Percentiles rank a stretch among this genome's conserved stretches.
phyloP scores from a whole-genome alignment of 331 rosid genomes.

The Quercus tomentella region DNA sequence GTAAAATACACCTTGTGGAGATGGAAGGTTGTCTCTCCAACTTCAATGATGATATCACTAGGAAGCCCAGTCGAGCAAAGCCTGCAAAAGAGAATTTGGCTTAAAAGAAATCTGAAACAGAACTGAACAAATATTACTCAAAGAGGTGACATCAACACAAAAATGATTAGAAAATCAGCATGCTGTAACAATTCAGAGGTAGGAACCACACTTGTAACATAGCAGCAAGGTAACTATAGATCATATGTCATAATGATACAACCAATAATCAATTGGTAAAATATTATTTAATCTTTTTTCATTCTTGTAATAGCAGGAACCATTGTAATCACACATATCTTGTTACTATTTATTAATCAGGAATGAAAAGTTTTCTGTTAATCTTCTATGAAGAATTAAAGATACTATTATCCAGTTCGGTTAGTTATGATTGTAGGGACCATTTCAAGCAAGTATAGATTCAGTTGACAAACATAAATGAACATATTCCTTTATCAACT shows the following conservation, averaged over 20 bases:
- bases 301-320: not conserved
- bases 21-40: slow-evolving; percentile 65
- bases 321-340: not conserved
- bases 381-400: not conserved
- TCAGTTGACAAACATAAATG: not conserved
- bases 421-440: not conserved
- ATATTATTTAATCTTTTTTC: not conserved
- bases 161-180: not conserved
- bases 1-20: slow-evolving; percentile 74
- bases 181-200: not conserved
- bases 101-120: not conserved
- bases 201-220: not conserved
- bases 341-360: not conserved
- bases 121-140: not conserved
- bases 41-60: slow-evolving; percentile 73
- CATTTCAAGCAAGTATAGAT: not conserved
- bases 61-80: slow-evolving; percentile 80
- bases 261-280: not conserved
- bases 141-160: not conserved
- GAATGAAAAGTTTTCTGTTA: not conserved
- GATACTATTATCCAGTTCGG: not conserved
- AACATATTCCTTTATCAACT: not conserved
- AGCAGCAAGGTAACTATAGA: not conserved
- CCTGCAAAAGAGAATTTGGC: slow-evolving; percentile 40
- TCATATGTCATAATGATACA: not conserved